phyloP scores from a whole-genome alignment of 2,329 filamentous ascomycete species.

The Exserohilum turcica region DNA sequence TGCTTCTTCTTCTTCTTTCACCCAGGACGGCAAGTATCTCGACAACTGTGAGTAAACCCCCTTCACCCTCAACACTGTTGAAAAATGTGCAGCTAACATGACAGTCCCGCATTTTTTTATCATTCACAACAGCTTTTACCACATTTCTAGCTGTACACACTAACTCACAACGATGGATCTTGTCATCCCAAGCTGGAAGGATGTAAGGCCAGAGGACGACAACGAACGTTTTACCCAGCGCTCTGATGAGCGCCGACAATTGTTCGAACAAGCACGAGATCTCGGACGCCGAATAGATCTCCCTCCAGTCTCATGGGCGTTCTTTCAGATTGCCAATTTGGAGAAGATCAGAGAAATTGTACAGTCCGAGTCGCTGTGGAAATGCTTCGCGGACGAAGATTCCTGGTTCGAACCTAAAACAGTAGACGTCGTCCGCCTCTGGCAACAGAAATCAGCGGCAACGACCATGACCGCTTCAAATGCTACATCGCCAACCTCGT shows the following conservation, averaged over 20 bases:
- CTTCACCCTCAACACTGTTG: background rate
- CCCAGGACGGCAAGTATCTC: background rate
- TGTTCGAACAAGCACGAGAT: background rate
- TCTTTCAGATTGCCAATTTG: background rate
- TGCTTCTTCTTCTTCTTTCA: background rate
- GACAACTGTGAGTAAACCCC: background rate
- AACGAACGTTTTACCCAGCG: background rate
- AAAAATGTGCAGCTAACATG: background rate
- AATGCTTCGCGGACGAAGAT: background rate
- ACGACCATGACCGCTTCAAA: background rate
- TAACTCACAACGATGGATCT: background rate
- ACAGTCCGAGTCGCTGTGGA: too few species aligned
- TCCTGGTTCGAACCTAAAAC: background rate
- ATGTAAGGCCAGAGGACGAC: constrained; percentile 1
- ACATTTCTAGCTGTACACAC: background rate
- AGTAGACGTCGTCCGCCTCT: background rate
- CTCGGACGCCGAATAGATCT: background rate
- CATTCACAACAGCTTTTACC: background rate
- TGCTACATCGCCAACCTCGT: background rate
- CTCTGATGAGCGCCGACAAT: background rate
- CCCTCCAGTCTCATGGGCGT: background rate
- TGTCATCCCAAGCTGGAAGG: background rate
- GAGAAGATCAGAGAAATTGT: background rate
- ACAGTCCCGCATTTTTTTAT: background rate
- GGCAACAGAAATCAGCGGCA: background rate